phyloP scores from a whole-genome alignment of 2,329 filamentous ascomycete species.

The Diaporthe destruens region DNA sequence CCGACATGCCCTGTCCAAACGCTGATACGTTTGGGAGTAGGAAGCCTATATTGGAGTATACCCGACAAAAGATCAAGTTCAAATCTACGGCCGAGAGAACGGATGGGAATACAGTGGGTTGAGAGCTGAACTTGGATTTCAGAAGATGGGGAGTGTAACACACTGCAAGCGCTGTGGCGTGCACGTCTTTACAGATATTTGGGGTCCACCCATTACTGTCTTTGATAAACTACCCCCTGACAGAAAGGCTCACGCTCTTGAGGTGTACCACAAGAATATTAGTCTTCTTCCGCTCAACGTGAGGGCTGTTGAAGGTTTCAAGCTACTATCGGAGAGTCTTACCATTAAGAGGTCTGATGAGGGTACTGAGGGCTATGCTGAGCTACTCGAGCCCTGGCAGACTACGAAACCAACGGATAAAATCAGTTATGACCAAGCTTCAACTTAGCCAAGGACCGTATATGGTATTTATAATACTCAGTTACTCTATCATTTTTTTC shows the following conservation, averaged over 20 bases:
- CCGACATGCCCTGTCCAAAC: neutral
- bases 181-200: conserved; percentile 40
- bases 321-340: conserved; percentile 21
- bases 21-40: neutral
- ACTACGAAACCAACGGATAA: neutral
- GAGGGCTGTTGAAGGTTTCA: conserved; percentile 37
- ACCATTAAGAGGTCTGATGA: conserved; percentile 34
- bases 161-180: conserved; percentile 43
- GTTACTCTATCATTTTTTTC: too few relatives aligned
- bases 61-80: conserved; percentile 13
- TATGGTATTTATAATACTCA: neutral
- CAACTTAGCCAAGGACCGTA: neutral
- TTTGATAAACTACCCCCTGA: conserved; percentile 42
- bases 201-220: conserved; percentile 41
- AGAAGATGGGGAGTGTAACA: conserved; percentile 21
- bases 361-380: conserved; percentile 42
- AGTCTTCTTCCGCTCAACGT: conserved; percentile 40
- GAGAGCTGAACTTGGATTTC: conserved; percentile 20
- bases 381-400: conserved; percentile 11
- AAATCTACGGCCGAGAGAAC: conserved; percentile 1
- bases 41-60: conserved; percentile 19
- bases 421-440: neutral
- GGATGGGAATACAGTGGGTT: conserved; percentile 13
- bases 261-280: conserved; percentile 40
- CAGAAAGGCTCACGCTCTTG: conserved; percentile 37